Conservation (phyloP, 805 yeast species). For the Saturnispora halmiae region DNA sequence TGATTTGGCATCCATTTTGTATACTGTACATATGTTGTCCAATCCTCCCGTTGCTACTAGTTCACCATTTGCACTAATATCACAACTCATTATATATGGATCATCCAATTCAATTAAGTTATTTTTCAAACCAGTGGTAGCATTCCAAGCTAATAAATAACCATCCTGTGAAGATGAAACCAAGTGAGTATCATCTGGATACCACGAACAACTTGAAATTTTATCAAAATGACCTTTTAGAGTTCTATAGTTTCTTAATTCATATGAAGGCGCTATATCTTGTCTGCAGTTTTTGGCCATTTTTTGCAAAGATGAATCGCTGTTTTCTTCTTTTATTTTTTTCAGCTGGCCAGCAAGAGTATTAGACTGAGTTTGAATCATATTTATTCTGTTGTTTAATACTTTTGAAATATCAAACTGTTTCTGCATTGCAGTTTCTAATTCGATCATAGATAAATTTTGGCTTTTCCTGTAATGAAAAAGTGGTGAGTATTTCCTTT, state of each 20-base stretch:
- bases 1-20: conserved; percentile 30
- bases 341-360: conserved; percentile 21
- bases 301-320: conserved; percentile 22
- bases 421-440: conserved; percentile 15
- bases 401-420: conserved; percentile 21
- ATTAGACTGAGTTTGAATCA: conserved; percentile 23
- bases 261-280: conserved; percentile 7
- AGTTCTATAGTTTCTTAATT: conserved; percentile 23
- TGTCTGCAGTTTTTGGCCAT: conserved; percentile 22
- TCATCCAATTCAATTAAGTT: conserved; percentile 65
- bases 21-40: conserved; percentile 69
- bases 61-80: conserved; percentile 55
- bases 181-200: conserved; percentile 48
- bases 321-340: conserved; percentile 22
- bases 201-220: conserved; percentile 62
- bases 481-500: not conserved
- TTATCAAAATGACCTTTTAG: conserved; percentile 66
- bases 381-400: conserved; percentile 18
- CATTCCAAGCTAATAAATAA: conserved; percentile 75
- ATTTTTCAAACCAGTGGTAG: conserved; percentile 58
- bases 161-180: conserved; percentile 84
- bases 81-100: conserved; percentile 73
- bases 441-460: conserved; percentile 5
- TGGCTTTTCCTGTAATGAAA: not conserved
- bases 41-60: conserved; percentile 76